phyloP scores from a whole-genome alignment of 176 grass and related monocot genomes.

The Hordeum vulgare region MorexV3_pseudomolecules_assembly NC_058524.1:262774092-262774591 shows the following conservation, averaged over 20 bases:
- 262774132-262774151: not conserved
- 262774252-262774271: conserved; percentile 87
- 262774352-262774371: not conserved
- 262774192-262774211: not conserved
- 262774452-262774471: not conserved
- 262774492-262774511: not conserved
- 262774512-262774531: not conserved
- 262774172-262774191: not conserved
- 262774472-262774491: not conserved
- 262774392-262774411: not conserved
- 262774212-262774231: not conserved
- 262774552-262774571: not conserved
- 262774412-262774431: not conserved
- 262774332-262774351: not conserved
- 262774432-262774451: not conserved
- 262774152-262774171: not conserved
- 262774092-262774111: not conserved
- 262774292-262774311: conserved; percentile 95
- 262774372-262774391: not conserved
- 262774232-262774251: conserved; percentile 58
- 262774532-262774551: not conserved
- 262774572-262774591: not conserved
- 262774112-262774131: not conserved
- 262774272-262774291: conserved; percentile 86
- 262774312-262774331: conserved; percentile 78